Conservation (phyloP, 345 rosid species). For the Isatis tinctoria region DNA sequence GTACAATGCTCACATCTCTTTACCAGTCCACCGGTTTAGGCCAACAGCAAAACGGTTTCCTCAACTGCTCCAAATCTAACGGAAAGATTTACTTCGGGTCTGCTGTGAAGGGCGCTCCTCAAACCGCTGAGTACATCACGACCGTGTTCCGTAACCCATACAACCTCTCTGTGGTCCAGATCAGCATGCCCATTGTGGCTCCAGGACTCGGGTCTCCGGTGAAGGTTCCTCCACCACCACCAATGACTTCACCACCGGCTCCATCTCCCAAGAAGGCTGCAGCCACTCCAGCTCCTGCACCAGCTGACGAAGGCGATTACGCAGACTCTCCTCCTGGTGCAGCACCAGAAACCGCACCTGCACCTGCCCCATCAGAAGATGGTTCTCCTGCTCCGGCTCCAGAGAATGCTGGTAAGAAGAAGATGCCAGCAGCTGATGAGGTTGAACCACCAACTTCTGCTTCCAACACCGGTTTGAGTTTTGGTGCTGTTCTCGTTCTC, state of each 20-base stretch:
- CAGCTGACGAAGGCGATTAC: slow-evolving; percentile 23
- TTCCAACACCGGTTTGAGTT: slow-evolving; percentile 21
- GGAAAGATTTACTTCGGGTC: slow-evolving; percentile 56
- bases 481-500: slow-evolving; percentile 25
- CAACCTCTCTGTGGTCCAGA: slow-evolving; percentile 64
- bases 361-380: slow-evolving; percentile 33
- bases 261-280: slow-evolving; percentile 34
- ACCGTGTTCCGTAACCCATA: slow-evolving; percentile 48
- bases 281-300: slow-evolving; percentile 32
- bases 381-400: slow-evolving; percentile 35
- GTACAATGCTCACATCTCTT: slow-evolving; percentile 48
- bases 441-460: slow-evolving; percentile 33
- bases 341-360: slow-evolving; percentile 37
- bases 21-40: slow-evolving; percentile 65
- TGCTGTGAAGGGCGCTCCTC: slow-evolving; percentile 41
- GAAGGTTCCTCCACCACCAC: slow-evolving; percentile 46
- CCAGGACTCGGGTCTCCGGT: slow-evolving; percentile 50
- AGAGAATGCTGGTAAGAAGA: slow-evolving; percentile 20
- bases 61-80: slow-evolving; percentile 40
- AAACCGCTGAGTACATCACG: slow-evolving; percentile 39
- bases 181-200: slow-evolving; percentile 55
- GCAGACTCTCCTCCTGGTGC: slow-evolving; percentile 20
- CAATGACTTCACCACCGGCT: slow-evolving; percentile 33
- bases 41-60: slow-evolving; percentile 47
- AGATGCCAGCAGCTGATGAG: slow-evolving; percentile 29